phyloP scores from a whole-genome alignment of 1,139 yeast genomes.

The Hansenula anomala region DNA sequence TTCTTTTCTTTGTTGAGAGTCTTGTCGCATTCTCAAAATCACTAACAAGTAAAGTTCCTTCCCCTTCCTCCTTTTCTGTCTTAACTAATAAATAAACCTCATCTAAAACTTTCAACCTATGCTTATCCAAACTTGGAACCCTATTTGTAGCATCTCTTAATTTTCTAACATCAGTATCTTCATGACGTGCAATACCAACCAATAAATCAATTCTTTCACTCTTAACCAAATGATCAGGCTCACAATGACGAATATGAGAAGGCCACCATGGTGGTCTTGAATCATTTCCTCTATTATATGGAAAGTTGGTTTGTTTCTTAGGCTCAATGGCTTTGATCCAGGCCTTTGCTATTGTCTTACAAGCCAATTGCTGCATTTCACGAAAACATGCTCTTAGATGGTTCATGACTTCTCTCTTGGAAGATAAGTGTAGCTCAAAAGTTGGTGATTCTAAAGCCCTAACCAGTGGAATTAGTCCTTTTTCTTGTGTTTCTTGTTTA shows the following conservation, averaged over 20 bases:
- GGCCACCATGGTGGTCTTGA: constrained; percentile 78
- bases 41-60: constrained; percentile 7
- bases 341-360: constrained; percentile 58
- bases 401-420: not conserved
- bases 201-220: constrained; percentile 48
- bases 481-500: not conserved
- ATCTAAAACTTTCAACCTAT: constrained; percentile 19
- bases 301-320: constrained; percentile 55
- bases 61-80: constrained; percentile 2
- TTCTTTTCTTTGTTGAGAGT: not conserved
- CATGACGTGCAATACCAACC: constrained; percentile 35
- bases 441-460: constrained; percentile 2
- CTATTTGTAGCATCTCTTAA: constrained; percentile 23
- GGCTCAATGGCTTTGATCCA: constrained; percentile 71
- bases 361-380: constrained; percentile 47
- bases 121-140: constrained; percentile 10
- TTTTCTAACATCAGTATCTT: constrained; percentile 22
- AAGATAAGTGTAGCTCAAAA: not conserved
- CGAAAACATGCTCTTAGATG: constrained; percentile 16
- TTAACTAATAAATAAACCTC: constrained; percentile 26
- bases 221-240: constrained; percentile 70
- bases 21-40: constrained; percentile 1
- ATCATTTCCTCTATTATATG: constrained; percentile 49
- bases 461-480: not conserved
- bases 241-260: constrained; percentile 47